These are phyloP conservation scores for Phycomyces nitens DNA, from an alignment of 192 early-diverging fungal species.

Conservation along the genomic window DNA sequence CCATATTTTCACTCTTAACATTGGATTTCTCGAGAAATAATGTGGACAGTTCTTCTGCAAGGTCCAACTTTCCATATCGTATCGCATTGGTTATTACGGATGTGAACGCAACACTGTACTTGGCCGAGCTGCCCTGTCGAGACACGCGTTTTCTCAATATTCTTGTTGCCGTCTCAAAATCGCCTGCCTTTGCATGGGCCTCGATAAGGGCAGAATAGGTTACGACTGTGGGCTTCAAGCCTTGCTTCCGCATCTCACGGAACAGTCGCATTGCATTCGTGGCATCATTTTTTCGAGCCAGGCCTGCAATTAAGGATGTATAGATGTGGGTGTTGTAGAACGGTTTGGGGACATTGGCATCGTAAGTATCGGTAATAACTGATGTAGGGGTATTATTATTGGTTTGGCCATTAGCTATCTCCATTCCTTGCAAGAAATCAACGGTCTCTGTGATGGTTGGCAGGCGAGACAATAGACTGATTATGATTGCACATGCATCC, in stretches of 20 bases:
- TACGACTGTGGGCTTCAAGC: conserved; percentile 15
- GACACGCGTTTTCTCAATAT: conserved; percentile 3
- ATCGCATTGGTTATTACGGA: conserved; percentile 19
- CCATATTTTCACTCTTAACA: conserved; percentile 7
- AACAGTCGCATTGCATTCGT: conserved; percentile 16
- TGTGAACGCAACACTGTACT: conserved; percentile 8
- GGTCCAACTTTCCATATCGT: conserved; percentile 6
- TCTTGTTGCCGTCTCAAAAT: conserved; percentile 9
- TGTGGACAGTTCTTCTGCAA: conserved; percentile 5
- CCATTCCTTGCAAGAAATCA: conserved; percentile 8
- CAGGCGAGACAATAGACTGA: conserved; percentile 10
- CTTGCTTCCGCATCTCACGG: conserved; percentile 24
- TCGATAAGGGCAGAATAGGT: conserved; percentile 23
- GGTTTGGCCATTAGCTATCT: not conserved
- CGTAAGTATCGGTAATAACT: not conserved
- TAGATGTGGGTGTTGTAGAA: conserved; percentile 26
- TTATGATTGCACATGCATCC: conserved; percentile 13
- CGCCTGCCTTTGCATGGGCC: conserved; percentile 20
- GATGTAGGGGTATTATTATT: conserved; percentile 1
- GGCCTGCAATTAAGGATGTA: conserved; percentile 26
- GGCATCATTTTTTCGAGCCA: conserved; percentile 17
- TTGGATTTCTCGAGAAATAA: conserved; percentile 1
- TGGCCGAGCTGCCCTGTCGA: not conserved
- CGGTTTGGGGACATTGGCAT: not conserved
- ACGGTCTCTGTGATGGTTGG: not conserved